A percentile compares a stretch with the other conserved stretches of the same genome.
Conservation (phyloP, 805 yeast species). For the Yamadazyma sp. region DNA sequence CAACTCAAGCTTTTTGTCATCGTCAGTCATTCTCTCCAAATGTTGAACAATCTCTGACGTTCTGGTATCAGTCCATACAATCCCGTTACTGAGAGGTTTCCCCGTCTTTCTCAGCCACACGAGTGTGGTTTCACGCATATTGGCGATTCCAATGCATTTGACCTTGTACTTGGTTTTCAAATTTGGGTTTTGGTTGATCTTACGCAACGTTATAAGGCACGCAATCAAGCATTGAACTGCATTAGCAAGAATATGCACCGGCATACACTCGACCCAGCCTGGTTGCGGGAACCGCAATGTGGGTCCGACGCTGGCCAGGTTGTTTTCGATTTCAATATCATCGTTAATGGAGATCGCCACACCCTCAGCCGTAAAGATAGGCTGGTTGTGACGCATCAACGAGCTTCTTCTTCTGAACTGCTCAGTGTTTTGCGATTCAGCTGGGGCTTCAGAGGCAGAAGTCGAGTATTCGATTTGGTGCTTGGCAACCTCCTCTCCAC, state of each 20-base stretch:
- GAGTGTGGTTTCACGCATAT: slow-evolving; percentile 92
- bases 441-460: slow-evolving; percentile 58
- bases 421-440: slow-evolving; percentile 40
- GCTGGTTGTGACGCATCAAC: slow-evolving; percentile 48
- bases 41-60: slow-evolving; percentile 70
- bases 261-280: slow-evolving; percentile 95
- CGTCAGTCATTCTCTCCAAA: slow-evolving; percentile 53
- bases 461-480: slow-evolving; percentile 89
- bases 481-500: slow-evolving; percentile 77
- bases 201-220: slow-evolving; percentile 56
- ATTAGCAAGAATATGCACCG: slow-evolving; percentile 75
- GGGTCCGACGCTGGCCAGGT: slow-evolving; percentile 53
- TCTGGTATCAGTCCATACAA: slow-evolving; percentile 95
- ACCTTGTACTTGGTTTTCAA: slow-evolving; percentile 58
- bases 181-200: slow-evolving; percentile 52
- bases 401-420: slow-evolving; percentile 47
- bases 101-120: slow-evolving; percentile 88
- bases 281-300: slow-evolving; percentile 78
- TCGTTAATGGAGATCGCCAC: slow-evolving; percentile 61
- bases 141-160: slow-evolving; percentile 82
- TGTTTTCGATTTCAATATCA: slow-evolving; percentile 62
- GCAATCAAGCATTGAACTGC: slow-evolving; percentile 77
- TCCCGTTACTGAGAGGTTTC: slow-evolving; percentile 78
- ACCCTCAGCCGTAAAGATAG: slow-evolving; percentile 74
- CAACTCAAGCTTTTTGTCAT: slow-evolving; percentile 56